phyloP scores from a whole-genome alignment of 2,329 filamentous ascomycete species.

The Nigrospora oryzae region DNA sequence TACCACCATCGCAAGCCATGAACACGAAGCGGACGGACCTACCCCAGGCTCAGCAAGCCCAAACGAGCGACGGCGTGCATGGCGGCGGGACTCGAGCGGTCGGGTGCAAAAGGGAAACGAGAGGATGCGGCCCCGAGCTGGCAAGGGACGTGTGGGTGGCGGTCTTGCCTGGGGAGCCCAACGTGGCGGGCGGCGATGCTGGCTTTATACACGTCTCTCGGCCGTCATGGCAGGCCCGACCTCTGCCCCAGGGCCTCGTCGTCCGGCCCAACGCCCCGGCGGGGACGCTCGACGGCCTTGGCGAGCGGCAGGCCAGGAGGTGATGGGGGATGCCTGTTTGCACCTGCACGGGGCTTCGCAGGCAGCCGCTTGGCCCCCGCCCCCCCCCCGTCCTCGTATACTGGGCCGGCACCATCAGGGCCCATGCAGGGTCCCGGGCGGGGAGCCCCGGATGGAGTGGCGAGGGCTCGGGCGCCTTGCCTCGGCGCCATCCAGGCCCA shows the following conservation, averaged over 20 bases:
- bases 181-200: neutral
- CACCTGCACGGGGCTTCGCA: neutral
- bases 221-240: no score
- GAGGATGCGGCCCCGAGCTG: slow-evolving; percentile 10
- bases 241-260: no score
- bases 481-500: no score
- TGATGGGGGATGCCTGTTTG: neutral
- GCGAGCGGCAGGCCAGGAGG: neutral
- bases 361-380: neutral
- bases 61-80: slow-evolving; percentile 15
- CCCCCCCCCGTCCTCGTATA: neutral
- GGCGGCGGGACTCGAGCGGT: slow-evolving; percentile 4
- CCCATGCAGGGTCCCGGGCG: neutral
- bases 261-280: neutral
- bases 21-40: neutral
- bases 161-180: neutral
- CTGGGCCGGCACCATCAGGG: neutral
- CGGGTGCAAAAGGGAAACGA: slow-evolving; percentile 11
- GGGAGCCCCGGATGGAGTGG: neutral
- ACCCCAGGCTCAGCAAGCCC: slow-evolving; percentile 17
- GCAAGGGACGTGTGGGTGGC: slow-evolving; percentile 2
- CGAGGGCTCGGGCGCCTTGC: neutral
- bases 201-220: no score
- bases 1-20: slow-evolving; percentile 5
- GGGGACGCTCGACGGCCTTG: neutral